Base-by-base conservation (phyloP, 352 stramenopile species). In the Thalassiosira mediterranea region DNA sequence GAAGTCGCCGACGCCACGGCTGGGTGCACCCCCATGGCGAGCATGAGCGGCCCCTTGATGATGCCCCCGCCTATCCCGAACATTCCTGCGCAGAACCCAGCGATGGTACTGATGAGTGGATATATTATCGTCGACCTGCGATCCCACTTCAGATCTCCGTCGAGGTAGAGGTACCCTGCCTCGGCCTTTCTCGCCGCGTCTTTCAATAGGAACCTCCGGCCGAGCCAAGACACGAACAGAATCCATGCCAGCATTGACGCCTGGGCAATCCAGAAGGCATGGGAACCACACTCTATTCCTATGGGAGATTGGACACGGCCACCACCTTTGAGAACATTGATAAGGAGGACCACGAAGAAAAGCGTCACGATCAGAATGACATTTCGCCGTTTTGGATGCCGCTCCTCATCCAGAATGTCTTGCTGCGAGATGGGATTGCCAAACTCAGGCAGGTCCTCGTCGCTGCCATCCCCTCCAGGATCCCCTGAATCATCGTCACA, bases 21-120 rank as follows among this genome's bases (percentile, higher is more conserved):
- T n/a, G 87, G 86, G 63, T 97, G 77, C 23, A 98, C 94, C 3
- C 96, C 96, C 94, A 98, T 98, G 46, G 97, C 93, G 2, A 99
- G 89, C 96, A 99, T 98, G 57, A 98, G 93, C 1, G 96, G 96
- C 0, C 95, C 96, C 73, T 98, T 98, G 15, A 98, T 95, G 89
- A 99, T 98, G 46, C 96, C 96, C 37, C 96, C 96, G 38, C 96
- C 96, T 17, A 98, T 95, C 13, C 97, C 97, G 63, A 99, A 93
- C 37, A 98, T 88, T 11, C 96, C 96, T 10, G 96, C 96, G 59
- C 95, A 95, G 21, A 98, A 90, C 15, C 97, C 97, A 0, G 96
- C 96, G 15, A 98, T 85, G 42, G 94, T 91, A 59, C 95, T 98
- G 68, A 98, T 89, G 0, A 87, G 58, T 3, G 96, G 96, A 86